Evolutionary conservation across 2,329 filamentous ascomycete genomes (phyloP).

Genomic region (Pseudogymnoascus sp.): DNA sequence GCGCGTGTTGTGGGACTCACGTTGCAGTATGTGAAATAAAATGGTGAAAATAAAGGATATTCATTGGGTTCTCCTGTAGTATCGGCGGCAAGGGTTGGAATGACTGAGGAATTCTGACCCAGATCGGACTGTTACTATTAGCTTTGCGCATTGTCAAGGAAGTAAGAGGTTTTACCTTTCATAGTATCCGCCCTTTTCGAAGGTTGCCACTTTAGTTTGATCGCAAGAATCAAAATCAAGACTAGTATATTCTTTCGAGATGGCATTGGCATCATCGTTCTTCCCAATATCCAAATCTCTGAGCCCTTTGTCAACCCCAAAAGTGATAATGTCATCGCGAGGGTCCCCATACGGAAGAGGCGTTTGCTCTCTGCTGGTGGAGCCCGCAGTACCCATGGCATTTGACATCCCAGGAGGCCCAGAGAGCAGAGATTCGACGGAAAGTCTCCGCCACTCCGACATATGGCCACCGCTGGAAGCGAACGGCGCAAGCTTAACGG

Average conservation of each 20-base stretch:
- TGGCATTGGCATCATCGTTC: slow-evolving; percentile 64
- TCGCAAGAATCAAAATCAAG: slow-evolving; percentile 43
- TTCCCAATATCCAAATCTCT: slow-evolving; percentile 62
- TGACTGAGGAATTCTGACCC: slow-evolving; percentile 23
- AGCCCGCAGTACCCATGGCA: slow-evolving; percentile 18
- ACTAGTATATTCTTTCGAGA: slow-evolving; percentile 37
- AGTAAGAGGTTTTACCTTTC: slow-evolving; percentile 56
- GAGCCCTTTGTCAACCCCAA: slow-evolving; percentile 65
- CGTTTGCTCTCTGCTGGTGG: slow-evolving; percentile 13
- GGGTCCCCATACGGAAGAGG: slow-evolving; percentile 13
- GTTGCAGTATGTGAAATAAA: slow-evolving; percentile 25
- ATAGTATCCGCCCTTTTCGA: slow-evolving; percentile 61
- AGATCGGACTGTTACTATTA: neutral
- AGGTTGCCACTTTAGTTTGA: slow-evolving; percentile 43
- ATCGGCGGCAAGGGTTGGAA: slow-evolving; percentile 42
- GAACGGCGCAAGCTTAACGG: slow-evolving; percentile 20
- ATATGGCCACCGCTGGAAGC: slow-evolving; percentile 21
- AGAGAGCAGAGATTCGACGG: slow-evolving; percentile 58
- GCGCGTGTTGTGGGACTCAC: neutral
- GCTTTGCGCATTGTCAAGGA: slow-evolving; percentile 32
- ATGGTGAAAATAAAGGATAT: slow-evolving; percentile 66
- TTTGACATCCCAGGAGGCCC: slow-evolving; percentile 36
- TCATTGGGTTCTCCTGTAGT: slow-evolving; percentile 68
- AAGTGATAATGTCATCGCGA: slow-evolving; percentile 41
- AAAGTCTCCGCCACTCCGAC: slow-evolving; percentile 46